Evolutionary conservation across 805 yeast genomes (phyloP), one percentile per base, ranked within the genome.

Genomic region (Cyberlindnera americana): DNA sequence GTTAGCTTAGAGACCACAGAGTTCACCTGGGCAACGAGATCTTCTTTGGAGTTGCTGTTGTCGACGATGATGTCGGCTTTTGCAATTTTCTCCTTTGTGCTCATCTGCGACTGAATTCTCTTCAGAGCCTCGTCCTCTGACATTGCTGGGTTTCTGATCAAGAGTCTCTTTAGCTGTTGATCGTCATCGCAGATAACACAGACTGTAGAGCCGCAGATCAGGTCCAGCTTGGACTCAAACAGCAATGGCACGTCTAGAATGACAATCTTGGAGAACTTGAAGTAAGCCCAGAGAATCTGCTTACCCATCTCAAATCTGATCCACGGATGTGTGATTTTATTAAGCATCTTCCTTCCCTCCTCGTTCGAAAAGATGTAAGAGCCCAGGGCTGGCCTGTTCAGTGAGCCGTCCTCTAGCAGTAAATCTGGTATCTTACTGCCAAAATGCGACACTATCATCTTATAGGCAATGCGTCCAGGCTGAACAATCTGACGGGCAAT

Each of bases 211-310:
- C 93, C 95, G 57, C 98, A 91, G 18, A 82, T 63, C 33, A 57
- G 52, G 54, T 87, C 79, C 49, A 91, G 66, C 2, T 78, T 76
- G 25, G 88, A 73, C 59, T 93, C 99, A 60, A 86, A 93, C 15
- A 93, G 65, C 27, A 93, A 65, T 1, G 99, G 99, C 3, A 95
- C 91, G 55, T 93, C 99, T 35, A 93, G 61, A 0, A 93, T 64
- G 4, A 88, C 89, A 3, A 42, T 10, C 12, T 68, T 59, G 31
- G 76, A 56, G 12, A 87, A 77, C 9, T 58, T 46, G 12, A 87
- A 22, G 71, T 89, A 93, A 14, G 76, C 75, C 37, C 49, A 43
- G 2, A 82, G 26, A 1, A 87, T 64, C 49, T 74, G 75, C 61
- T 71, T 64, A 8, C 75, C 58, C 54, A 91, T 87, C 33, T 77